Conservation (phyloP, 2,329 filamentous ascomycete genomes). For the Aspergillus eucalypticola region DNA sequence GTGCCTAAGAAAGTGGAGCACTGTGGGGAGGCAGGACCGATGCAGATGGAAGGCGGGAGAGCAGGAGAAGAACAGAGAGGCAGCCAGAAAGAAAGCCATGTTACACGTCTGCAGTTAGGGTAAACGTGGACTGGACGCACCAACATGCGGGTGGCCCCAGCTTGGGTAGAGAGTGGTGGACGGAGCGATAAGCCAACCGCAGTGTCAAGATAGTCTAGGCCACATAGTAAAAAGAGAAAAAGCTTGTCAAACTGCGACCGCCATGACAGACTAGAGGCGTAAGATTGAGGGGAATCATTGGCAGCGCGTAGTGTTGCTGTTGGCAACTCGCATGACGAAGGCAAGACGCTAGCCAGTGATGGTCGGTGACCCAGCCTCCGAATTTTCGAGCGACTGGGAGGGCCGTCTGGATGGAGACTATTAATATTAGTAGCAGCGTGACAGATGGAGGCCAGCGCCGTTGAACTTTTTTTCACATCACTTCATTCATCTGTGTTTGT, state of each 20-base stretch:
- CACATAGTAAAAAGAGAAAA: background rate
- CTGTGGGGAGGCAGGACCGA: no score
- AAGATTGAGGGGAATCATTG: background rate
- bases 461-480: constrained; percentile 19
- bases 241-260: background rate
- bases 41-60: background rate
- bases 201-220: background rate
- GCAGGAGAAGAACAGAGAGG: background rate
- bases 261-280: background rate
- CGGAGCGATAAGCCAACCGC: background rate
- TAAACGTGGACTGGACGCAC: background rate
- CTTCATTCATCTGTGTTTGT: background rate
- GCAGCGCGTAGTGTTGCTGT: constrained; percentile 1
- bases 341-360: background rate
- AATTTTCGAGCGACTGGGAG: background rate
- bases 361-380: background rate
- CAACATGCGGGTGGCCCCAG: background rate
- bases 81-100: background rate
- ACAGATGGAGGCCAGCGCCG: constrained; percentile 19
- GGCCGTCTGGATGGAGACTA: background rate
- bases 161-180: background rate
- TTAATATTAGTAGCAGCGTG: constrained; percentile 6
- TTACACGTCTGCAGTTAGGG: background rate
- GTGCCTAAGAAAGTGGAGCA: background rate
- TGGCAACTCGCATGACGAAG: constrained; percentile 2